phyloP scores from a whole-genome alignment of 73 alveolate species.

The Stentor coeruleus region DNA sequence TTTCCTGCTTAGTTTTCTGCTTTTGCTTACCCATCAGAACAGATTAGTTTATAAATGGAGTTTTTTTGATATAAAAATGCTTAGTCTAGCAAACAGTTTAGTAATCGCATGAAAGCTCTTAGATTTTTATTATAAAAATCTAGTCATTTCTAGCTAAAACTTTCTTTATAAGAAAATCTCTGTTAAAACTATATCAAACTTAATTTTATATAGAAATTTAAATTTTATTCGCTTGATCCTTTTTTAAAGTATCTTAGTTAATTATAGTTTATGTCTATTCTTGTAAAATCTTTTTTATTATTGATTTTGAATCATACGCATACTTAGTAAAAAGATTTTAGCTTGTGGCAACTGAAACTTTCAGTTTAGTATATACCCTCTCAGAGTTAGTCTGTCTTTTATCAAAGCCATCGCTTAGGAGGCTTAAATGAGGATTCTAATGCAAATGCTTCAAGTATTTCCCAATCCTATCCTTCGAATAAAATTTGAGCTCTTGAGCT shows the following conservation, averaged over 20 bases:
- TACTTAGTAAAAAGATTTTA: neutral
- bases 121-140: too few relatives aligned
- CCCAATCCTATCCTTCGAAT: slow-evolving; percentile 85
- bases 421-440: slow-evolving; percentile 85
- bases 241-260: neutral
- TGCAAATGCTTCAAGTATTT: slow-evolving; percentile 61
- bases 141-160: neutral
- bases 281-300: too few relatives aligned
- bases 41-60: too few relatives aligned
- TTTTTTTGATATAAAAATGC: too few relatives aligned
- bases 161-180: too few relatives aligned
- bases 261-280: neutral
- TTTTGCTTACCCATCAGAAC: too few relatives aligned
- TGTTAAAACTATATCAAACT: neutral
- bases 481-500: slow-evolving; percentile 85
- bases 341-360: neutral
- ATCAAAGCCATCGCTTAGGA: slow-evolving; percentile 48
- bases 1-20: too few relatives aligned
- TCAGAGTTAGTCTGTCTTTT: neutral
- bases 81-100: too few relatives aligned
- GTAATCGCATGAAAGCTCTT: neutral
- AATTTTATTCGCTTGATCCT: too few relatives aligned
- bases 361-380: neutral
- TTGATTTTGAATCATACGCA: neutral
- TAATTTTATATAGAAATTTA: too few relatives aligned